Conservation (phyloP, 2,329 filamentous ascomycete species). For the Pyricularia pennisetigena region DNA sequence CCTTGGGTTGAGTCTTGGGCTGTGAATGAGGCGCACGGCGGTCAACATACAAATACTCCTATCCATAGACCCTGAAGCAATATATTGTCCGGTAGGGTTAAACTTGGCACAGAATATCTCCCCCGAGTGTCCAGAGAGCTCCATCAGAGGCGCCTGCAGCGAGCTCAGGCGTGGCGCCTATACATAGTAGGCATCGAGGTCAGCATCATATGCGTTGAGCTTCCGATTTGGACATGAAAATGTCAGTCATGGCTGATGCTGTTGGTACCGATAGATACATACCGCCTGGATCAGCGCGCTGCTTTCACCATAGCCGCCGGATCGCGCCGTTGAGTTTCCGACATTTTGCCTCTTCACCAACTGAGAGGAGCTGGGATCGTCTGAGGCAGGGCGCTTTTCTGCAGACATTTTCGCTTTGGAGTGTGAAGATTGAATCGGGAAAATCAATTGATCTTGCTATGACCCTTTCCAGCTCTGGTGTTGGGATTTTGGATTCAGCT, state of each 20-base stretch:
- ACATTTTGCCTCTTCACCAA: slow-evolving; percentile 84
- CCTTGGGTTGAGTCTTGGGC: neutral
- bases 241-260: neutral
- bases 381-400: slow-evolving; percentile 85
- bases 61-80: slow-evolving; percentile 95
- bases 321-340: slow-evolving; percentile 14
- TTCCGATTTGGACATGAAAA: neutral
- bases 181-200: neutral
- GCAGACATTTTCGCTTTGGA: slow-evolving; percentile 56
- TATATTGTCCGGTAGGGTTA: slow-evolving; percentile 75
- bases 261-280: slow-evolving; percentile 15
- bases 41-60: slow-evolving; percentile 63
- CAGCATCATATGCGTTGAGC: slow-evolving; percentile 5
- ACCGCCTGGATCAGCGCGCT: slow-evolving; percentile 41
- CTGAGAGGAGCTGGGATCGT: slow-evolving; percentile 69
- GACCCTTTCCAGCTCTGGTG: neutral
- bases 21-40: neutral
- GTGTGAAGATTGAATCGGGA: neutral
- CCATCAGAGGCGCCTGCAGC: slow-evolving; percentile 87
- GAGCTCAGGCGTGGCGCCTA: slow-evolving; percentile 72
- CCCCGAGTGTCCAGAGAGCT: slow-evolving; percentile 70
- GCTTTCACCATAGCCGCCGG: slow-evolving; percentile 19
- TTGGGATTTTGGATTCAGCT: neutral
- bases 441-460: neutral
- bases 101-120: slow-evolving; percentile 90